A percentile compares a stretch with the other conserved stretches of the same genome.
phyloP scores from a whole-genome alignment of 306 rosid genomes.

The Gillenia trifoliata region DNA sequence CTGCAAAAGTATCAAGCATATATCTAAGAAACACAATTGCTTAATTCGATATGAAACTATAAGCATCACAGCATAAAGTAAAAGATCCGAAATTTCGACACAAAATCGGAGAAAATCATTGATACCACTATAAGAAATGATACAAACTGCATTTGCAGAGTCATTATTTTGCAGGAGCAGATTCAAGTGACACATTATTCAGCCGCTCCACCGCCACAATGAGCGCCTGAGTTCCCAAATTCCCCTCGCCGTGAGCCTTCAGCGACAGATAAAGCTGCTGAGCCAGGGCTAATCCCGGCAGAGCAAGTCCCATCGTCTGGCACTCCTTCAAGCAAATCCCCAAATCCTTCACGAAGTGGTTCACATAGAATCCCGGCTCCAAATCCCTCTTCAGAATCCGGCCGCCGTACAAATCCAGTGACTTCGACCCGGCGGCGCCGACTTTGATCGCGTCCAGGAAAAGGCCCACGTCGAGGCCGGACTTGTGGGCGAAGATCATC shows the following conservation, averaged over 20 bases:
- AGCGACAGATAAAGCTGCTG: constrained; percentile 80
- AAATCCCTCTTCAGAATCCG: constrained; percentile 74
- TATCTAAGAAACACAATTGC: background rate
- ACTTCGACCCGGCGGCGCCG: constrained; percentile 75
- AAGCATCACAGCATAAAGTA: background rate
- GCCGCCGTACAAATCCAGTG: constrained; percentile 54
- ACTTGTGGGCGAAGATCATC: constrained; percentile 74
- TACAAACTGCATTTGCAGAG: background rate
- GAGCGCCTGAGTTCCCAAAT: constrained; percentile 72
- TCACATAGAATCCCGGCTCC: constrained; percentile 71
- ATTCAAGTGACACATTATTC: constrained; percentile 57
- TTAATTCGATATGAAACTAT: background rate
- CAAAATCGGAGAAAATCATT: background rate
- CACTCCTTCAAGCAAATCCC: constrained; percentile 92
- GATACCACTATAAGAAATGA: background rate
- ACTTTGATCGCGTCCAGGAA: constrained; percentile 63
- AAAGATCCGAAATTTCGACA: background rate
- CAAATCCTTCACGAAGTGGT: constrained; percentile 85
- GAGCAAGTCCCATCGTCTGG: constrained; percentile 65
- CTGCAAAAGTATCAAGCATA: background rate
- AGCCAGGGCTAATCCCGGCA: constrained; percentile 87
- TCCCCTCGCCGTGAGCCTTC: constrained; percentile 77
- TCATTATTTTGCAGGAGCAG: background rate
- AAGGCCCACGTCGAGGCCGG: constrained; percentile 65
- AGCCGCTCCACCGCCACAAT: constrained; percentile 72